A percentile compares a stretch with the other conserved stretches of the same genome.
These are phyloP conservation scores for Xylariaceae sp. DNA, from an alignment of 2,329 filamentous ascomycete genomes.

Conservation along the genomic window DNA sequence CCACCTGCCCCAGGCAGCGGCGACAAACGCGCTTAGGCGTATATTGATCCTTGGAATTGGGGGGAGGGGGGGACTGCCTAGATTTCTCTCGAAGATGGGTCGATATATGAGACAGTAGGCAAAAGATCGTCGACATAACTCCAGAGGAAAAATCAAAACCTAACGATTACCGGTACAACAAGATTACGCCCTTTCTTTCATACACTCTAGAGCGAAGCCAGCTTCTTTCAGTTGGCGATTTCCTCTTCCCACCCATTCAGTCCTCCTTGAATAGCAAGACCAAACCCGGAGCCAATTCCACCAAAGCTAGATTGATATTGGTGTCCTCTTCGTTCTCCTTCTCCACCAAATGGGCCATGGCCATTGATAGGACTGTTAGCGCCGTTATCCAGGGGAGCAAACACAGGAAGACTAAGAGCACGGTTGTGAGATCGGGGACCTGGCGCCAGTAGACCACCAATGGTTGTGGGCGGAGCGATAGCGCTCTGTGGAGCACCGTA, in stretches of 20 bases:
- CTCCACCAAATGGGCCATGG: slow-evolving; percentile 44
- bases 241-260: slow-evolving; percentile 67
- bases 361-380: slow-evolving; percentile 49
- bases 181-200: slow-evolving; percentile 30
- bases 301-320: slow-evolving; percentile 63
- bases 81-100: slow-evolving; percentile 26
- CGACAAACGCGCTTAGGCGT: too few relatives aligned
- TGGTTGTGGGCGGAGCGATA: slow-evolving; percentile 60
- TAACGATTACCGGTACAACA: slow-evolving; percentile 45
- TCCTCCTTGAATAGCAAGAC: slow-evolving; percentile 59
- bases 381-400: slow-evolving; percentile 61
- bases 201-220: slow-evolving; percentile 5
- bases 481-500: slow-evolving; percentile 48
- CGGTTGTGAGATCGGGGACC: slow-evolving; percentile 63
- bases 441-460: slow-evolving; percentile 73
- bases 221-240: slow-evolving; percentile 50
- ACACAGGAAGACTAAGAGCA: slow-evolving; percentile 79
- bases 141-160: slow-evolving; percentile 30
- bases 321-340: slow-evolving; percentile 58
- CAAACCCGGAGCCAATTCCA: slow-evolving; percentile 56
- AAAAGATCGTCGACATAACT: slow-evolving; percentile 27
- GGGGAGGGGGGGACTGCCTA: neutral
- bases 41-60: too few relatives aligned
- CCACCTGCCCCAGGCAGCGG: too few relatives aligned
- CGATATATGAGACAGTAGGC: slow-evolving; percentile 31